Percentiles rank a stretch among this genome's conserved stretches.
Conservation (phyloP, 73 alveolate genomes). For the Uronychia binucleata region DNA sequence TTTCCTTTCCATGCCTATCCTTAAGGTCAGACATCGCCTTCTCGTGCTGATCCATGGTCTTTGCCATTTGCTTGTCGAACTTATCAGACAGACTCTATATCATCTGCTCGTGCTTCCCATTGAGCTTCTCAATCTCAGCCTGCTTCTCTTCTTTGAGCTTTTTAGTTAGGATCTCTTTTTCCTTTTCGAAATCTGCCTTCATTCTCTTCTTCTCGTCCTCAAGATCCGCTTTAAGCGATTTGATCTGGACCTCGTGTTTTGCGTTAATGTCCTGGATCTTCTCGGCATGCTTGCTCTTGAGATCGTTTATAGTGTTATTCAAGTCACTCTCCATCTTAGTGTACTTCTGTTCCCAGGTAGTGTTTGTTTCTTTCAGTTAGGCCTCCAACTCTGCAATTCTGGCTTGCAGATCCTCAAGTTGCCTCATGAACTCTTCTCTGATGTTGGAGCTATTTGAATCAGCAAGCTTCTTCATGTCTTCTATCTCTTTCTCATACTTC, state of each 20-base stretch:
- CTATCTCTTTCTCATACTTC: slow-evolving; percentile 34
- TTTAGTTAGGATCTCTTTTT: slow-evolving; percentile 3
- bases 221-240: slow-evolving; percentile 24
- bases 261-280: slow-evolving; percentile 25
- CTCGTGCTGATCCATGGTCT: slow-evolving; percentile 35
- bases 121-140: slow-evolving; percentile 13
- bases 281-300: slow-evolving; percentile 23
- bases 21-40: background rate
- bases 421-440: slow-evolving; percentile 7
- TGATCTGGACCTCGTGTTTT: slow-evolving; percentile 20
- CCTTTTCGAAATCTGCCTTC: slow-evolving; percentile 24
- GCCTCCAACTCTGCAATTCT: slow-evolving; percentile 29
- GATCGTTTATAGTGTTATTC: slow-evolving; percentile 31
- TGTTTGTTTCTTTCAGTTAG: background rate
- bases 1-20: slow-evolving; percentile 25
- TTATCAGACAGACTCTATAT: slow-evolving; percentile 1
- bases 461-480: slow-evolving; percentile 20
- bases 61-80: slow-evolving; percentile 1
- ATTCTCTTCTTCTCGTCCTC: slow-evolving; percentile 12
- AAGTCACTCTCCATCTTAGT: slow-evolving; percentile 13
- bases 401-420: slow-evolving; percentile 23
- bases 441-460: slow-evolving; percentile 9
- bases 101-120: slow-evolving; percentile 8
- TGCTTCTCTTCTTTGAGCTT: slow-evolving; percentile 28
- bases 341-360: slow-evolving; percentile 10